Evolutionary conservation across 2,329 filamentous ascomycete species (phyloP), one percentile per base, ranked within the genome.

Genomic region (Talaromyces sp.): DNA sequence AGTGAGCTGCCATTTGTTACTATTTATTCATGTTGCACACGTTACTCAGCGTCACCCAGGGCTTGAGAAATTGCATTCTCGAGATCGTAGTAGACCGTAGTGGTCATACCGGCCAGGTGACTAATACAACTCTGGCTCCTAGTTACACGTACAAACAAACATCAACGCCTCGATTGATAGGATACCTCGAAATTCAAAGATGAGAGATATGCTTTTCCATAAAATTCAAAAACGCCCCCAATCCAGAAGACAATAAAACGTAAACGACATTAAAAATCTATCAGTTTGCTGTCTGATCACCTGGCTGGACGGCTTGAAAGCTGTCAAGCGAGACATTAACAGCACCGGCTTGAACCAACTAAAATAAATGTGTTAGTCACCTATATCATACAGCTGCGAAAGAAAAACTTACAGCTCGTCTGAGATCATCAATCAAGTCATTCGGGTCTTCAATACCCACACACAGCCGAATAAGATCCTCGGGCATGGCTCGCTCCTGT

Each of bases 371-470:
- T n/a, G 35, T 56, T 41, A 43, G 49, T 26, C 8, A 50, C 5
- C 14, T 26, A 6, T 14, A n/a, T 26, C 24, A 38, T 17, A 61
- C 53, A 38, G 35, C 17, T n/a, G 35, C 14, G 35, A 9, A n/a
- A 9, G 14, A 7, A 8, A 8, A 59, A 87, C 91, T 83, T 86
- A 96, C 91, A 68, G 95, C 95, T 68, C 92, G 87, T 64, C 88
- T 89, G 62, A 99, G 79, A 76, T 99, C 95, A 71, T 98, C 93
- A 71, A 98, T 90, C 69, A 99, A 74, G 79, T 99, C 95, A 67
- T 91, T 86, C 3, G 84, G 85, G 75, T 99, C 95, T 75, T 99
- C 95, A 70, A 99, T 99, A 52, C 95, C 95, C 51, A 99, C 92
- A 71, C 95, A 99, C 59, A 99, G 78, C 59, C 95, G 85, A 69